Evolutionary conservation across 2,329 filamentous ascomycete genomes (phyloP).

Genomic region (Trichoderma sp.): DNA sequence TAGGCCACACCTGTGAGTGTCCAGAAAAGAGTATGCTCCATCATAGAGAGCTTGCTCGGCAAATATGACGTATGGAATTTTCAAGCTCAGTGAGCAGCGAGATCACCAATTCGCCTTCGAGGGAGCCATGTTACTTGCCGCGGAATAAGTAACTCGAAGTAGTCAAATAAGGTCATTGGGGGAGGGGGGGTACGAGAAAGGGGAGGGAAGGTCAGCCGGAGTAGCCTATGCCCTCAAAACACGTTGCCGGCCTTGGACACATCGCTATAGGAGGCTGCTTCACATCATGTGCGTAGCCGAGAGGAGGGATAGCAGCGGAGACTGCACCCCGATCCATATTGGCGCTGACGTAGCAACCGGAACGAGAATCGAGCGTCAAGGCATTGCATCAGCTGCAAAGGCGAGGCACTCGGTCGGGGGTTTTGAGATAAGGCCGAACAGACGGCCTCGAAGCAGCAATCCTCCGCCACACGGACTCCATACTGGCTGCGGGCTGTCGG

Average conservation of each 20-base stretch:
- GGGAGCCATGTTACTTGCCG: not conserved
- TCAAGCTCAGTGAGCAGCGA: no score
- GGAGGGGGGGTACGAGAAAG: not conserved
- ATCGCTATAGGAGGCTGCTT: not conserved
- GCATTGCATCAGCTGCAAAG: not conserved
- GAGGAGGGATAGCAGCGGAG: not conserved
- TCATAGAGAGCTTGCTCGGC: not conserved
- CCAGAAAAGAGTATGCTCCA: no score
- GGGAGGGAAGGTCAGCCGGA: not conserved
- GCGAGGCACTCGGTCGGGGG: not conserved
- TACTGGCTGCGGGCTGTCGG: not conserved
- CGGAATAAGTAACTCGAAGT: not conserved
- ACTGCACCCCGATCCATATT: not conserved
- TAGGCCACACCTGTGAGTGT: not conserved
- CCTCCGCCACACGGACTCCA: not conserved
- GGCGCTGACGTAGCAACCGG: not conserved
- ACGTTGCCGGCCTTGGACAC: not conserved
- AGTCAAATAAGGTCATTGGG: not conserved
- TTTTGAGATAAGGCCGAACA: not conserved
- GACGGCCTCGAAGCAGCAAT: not conserved
- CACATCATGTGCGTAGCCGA: slow-evolving; percentile 14
- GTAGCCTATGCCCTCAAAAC: not conserved
- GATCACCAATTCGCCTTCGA: not conserved
- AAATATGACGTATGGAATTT: not conserved
- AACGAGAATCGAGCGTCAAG: not conserved